Conservation (phyloP, 495 filamentous ascomycete genomes). For the Neurospora sp. region DNA sequence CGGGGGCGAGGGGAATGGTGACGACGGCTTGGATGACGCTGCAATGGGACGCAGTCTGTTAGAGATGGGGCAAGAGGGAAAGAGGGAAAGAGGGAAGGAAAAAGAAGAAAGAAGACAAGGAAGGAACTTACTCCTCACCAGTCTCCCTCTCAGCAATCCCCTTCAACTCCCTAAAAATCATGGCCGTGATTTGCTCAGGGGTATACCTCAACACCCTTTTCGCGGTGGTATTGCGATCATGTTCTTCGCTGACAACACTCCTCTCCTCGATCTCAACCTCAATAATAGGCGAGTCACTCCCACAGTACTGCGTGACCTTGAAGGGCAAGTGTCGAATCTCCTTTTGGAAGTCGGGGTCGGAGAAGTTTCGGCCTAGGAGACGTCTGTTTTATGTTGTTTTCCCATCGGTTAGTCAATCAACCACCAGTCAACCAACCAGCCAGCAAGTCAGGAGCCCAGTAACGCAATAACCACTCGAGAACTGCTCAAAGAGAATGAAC, state of each 20-base stretch:
- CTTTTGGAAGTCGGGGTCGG: slow-evolving; percentile 66
- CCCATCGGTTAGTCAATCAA: no score
- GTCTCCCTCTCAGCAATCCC: slow-evolving; percentile 83
- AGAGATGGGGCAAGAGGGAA: neutral
- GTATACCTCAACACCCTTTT: slow-evolving; percentile 43
- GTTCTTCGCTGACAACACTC: neutral
- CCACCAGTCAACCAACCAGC: no score
- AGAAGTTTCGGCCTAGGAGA: slow-evolving; percentile 75
- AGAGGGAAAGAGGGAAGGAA: neutral
- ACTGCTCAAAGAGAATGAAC: neutral
- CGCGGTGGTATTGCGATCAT: no score
- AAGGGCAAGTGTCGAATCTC: slow-evolving; percentile 83
- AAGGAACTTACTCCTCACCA: slow-evolving; percentile 48
- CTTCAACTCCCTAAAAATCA: slow-evolving; percentile 88
- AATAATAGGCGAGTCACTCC: slow-evolving; percentile 59
- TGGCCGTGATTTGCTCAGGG: slow-evolving; percentile 75
- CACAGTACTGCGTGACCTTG: slow-evolving; percentile 42
- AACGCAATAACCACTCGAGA: slow-evolving; percentile 37
- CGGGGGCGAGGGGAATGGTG: slow-evolving; percentile 62
- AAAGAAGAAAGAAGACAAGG: neutral
- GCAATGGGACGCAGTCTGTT: neutral
- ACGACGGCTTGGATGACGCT: slow-evolving; percentile 84
- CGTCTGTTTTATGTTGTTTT: slow-evolving; percentile 34
- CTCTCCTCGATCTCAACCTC: slow-evolving; percentile 61
- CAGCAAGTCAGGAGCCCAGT: no score